Evolutionary conservation across 768 basidiomycete genomes (phyloP), one percentile per base, ranked within the genome.

Genomic region (Amanita muscaria): DNA sequence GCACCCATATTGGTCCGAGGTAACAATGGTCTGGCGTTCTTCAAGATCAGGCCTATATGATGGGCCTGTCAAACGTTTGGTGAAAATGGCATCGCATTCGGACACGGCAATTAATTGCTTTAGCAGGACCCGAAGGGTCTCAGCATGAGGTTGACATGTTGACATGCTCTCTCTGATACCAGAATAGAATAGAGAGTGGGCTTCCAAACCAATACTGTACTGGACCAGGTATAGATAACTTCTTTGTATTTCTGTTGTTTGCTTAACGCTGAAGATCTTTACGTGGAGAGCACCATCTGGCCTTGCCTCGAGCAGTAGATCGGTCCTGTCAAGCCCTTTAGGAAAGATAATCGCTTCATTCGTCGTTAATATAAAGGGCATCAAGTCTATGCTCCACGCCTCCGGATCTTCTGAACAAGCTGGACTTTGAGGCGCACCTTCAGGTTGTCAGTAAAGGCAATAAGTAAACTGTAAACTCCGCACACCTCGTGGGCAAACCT

Each of bases 371-470:
- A 36, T 9, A 25, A 18, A 35, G 30, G 34, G 12, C 16, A 46
- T 47, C 34, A 49, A 42, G 36, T n/a, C 64, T 65, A 88, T 56
- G 78, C 79, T 55, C 85, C 84, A 51, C 85, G 77, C 49, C 74
- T 74, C 55, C 83, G 80, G 56, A 89, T 89, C 63, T 79, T 79
- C 49, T 75, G 73, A 51, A 89, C 88, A 25, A 90, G 65, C 56
- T 83, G 76, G 29, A 89, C 84, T 65, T 85, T 89, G 67, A 77
- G 77, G 61, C 88, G 77, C 49, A 90, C 87, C 88, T 90, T 46
- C 36, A 49, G 23, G 37, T 49, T 34, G 23, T 53, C 40, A 44
- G 42, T 12, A 25, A 15, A 31, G 33, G 19, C 48, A 40, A 46
- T 38, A 46, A 42, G 24, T 19, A 25, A 30, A 24, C 44, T 19